phyloP scores from a whole-genome alignment of 2,329 filamentous ascomycete genomes.

The Aspergillus nomiae region DNA sequence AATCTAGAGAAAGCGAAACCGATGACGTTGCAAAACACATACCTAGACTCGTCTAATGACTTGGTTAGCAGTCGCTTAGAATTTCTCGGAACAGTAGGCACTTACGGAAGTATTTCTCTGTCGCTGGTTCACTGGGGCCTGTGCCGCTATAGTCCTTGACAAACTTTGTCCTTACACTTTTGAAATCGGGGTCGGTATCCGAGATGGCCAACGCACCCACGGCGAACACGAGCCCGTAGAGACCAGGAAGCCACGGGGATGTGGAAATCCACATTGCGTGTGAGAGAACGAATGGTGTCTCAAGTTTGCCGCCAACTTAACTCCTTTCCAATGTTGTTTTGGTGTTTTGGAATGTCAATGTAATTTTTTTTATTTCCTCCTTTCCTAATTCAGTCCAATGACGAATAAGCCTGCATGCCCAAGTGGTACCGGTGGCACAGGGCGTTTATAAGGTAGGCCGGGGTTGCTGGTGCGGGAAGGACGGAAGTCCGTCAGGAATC shows the following conservation, averaged over 20 bases:
- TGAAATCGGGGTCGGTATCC: slow-evolving; percentile 45
- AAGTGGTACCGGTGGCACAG: not conserved
- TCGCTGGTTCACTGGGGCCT: slow-evolving; percentile 33
- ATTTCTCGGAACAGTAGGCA: slow-evolving; percentile 9
- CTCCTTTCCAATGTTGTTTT: not conserved
- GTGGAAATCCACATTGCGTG: slow-evolving; percentile 26
- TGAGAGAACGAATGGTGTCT: not conserved
- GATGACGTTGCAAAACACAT: slow-evolving; percentile 21
- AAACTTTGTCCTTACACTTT: slow-evolving; percentile 44
- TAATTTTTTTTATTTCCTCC: not conserved
- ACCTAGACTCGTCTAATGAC: slow-evolving; percentile 47
- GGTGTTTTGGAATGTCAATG: not conserved
- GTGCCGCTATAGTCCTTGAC: slow-evolving; percentile 43
- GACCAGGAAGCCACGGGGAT: slow-evolving; percentile 15
- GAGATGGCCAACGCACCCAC: slow-evolving; percentile 22
- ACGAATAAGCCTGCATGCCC: not conserved
- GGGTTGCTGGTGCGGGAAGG: not conserved
- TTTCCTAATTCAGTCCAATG: not conserved
- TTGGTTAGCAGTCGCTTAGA: slow-evolving; percentile 9
- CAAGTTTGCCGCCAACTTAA: not conserved
- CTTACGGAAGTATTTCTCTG: slow-evolving; percentile 54
- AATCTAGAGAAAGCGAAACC: not conserved
- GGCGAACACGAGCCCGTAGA: slow-evolving; percentile 23
- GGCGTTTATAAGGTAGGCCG: not conserved
- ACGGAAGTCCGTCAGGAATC: not conserved